Evolutionary conservation across 2,329 filamentous ascomycete genomes (phyloP).

Genomic region (Aspergillus unguis): DNA sequence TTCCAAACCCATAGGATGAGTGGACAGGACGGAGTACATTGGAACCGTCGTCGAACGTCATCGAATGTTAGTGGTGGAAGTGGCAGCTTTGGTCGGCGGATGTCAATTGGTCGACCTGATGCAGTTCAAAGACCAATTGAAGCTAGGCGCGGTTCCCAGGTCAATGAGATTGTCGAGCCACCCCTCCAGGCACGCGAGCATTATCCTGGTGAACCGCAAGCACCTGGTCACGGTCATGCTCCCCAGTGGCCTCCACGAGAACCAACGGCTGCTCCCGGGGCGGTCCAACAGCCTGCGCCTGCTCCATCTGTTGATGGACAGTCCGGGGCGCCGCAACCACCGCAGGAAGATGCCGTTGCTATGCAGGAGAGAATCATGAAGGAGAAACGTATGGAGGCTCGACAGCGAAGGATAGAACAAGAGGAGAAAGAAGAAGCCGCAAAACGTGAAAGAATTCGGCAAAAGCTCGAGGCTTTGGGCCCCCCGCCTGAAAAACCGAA

Average conservation of each 20-base stretch:
- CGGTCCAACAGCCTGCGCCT: conserved; percentile 20
- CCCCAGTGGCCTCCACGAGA: conserved; percentile 31
- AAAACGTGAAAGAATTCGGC: conserved; percentile 55
- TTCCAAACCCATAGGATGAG: conserved; percentile 75
- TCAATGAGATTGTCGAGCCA: conserved; percentile 34
- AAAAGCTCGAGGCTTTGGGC: conserved; percentile 55
- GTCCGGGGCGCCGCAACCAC: conserved; percentile 15
- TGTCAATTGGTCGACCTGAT: conserved; percentile 53
- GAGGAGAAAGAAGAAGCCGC: conserved; percentile 56
- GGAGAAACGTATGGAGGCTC: conserved; percentile 56
- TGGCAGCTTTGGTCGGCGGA: conserved; percentile 63
- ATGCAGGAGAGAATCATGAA: conserved; percentile 60
- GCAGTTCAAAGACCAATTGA: conserved; percentile 40
- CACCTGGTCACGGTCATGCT: conserved; percentile 25
- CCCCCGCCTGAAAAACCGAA: conserved; percentile 40
- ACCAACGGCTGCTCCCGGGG: conserved; percentile 28
- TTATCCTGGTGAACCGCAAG: conserved; percentile 21
- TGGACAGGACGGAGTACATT: conserved; percentile 61
- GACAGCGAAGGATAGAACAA: conserved; percentile 53
- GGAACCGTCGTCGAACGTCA: conserved; percentile 75
- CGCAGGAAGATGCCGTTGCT: conserved; percentile 44
- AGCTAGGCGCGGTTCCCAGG: conserved; percentile 38
- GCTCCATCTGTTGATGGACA: conserved; percentile 19
- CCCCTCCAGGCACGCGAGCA: conserved; percentile 29
- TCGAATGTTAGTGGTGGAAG: conserved; percentile 90